A percentile compares a stretch with the other conserved stretches of the same genome.
phyloP scores from a whole-genome alignment of 1,284 basidiomycete genomes.

The Somion occarium region DNA sequence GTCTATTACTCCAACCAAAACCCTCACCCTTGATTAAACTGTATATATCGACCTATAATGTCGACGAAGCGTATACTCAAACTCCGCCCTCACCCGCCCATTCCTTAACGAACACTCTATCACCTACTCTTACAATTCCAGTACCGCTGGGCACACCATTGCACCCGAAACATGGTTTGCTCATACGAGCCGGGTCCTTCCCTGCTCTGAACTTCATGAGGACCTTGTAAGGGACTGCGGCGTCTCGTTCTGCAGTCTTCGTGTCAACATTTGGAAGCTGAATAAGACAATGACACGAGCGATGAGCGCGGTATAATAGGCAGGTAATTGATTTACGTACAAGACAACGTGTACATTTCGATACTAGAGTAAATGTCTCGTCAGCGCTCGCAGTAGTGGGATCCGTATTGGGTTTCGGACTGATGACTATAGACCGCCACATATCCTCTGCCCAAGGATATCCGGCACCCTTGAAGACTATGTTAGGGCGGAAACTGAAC shows the following conservation, averaged over 20 bases:
- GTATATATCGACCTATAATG: too few species aligned
- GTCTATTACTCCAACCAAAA: too few species aligned
- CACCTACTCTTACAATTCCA: constrained; percentile 56
- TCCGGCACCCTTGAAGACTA: constrained; percentile 55
- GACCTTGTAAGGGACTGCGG: constrained; percentile 69
- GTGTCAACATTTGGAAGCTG: constrained; percentile 73
- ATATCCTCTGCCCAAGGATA: constrained; percentile 47
- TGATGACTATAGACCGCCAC: constrained; percentile 54
- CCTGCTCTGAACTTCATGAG: constrained; percentile 63
- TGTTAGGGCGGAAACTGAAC: constrained; percentile 69
- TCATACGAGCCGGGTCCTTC: constrained; percentile 40
- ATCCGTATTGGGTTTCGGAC: constrained; percentile 18
- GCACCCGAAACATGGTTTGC: constrained; percentile 58
- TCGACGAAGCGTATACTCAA: too few species aligned
- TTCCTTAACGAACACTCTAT: constrained; percentile 46
- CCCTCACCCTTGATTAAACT: too few species aligned
- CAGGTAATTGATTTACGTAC: constrained; percentile 35
- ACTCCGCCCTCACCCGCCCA: constrained; percentile 15
- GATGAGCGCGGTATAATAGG: constrained; percentile 1
- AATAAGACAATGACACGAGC: constrained; percentile 4
- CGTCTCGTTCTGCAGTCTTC: constrained; percentile 58
- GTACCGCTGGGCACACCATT: constrained; percentile 46
- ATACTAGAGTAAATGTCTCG: constrained; percentile 51
- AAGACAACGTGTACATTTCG: constrained; percentile 65
- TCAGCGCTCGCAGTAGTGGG: constrained; percentile 17